These are phyloP conservation scores for Chrysanthemum seticuspe DNA, from an alignment of 129 eudicot genomes.

Conservation along the genomic window DNA sequence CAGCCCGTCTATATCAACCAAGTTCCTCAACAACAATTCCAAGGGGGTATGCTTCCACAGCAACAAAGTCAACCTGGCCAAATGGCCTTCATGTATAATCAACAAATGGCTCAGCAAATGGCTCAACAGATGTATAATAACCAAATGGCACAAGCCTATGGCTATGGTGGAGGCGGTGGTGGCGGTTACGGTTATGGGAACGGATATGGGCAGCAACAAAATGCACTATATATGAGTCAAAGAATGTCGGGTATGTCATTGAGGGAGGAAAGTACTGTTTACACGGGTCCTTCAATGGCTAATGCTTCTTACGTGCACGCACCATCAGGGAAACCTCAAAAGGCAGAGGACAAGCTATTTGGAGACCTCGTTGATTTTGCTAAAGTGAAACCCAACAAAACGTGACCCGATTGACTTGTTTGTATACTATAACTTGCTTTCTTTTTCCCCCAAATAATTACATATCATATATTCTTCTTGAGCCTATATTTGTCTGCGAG, in stretches of 20 bases:
- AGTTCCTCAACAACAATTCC: constrained; percentile 35
- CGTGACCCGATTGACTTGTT: constrained; percentile 38
- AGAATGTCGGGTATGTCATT: constrained; percentile 73
- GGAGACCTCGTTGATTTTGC: constrained; percentile 88
- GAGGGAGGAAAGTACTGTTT: constrained; percentile 43
- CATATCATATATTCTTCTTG: constrained; percentile 13
- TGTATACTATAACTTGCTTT: constrained; percentile 35
- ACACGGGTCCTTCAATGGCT: constrained; percentile 41
- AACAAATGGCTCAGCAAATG: constrained; percentile 36
- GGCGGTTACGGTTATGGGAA: constrained; percentile 50
- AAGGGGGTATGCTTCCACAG: constrained; percentile 33
- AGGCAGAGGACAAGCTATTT: constrained; percentile 78
- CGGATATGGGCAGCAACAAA: constrained; percentile 61
- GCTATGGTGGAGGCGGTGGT: constrained; percentile 35
- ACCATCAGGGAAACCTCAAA: constrained; percentile 71
- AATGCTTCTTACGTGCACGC: constrained; percentile 50
- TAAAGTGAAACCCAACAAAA: constrained; percentile 62
- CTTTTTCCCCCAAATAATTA: constrained; percentile 14
- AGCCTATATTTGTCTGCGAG: constrained; percentile 23
- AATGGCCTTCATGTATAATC: constrained; percentile 43
- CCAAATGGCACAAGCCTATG: constrained; percentile 54
- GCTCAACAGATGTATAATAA: constrained; percentile 34
- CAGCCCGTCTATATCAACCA: constrained; percentile 39
- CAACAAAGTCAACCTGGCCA: constrained; percentile 21
- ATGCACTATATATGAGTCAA: constrained; percentile 61